A percentile compares a stretch with the other conserved stretches of the same genome.
These are phyloP conservation scores for Aspergillus quadricinctus DNA, from an alignment of 2,329 filamentous ascomycete genomes.

Conservation along the genomic window DNA sequence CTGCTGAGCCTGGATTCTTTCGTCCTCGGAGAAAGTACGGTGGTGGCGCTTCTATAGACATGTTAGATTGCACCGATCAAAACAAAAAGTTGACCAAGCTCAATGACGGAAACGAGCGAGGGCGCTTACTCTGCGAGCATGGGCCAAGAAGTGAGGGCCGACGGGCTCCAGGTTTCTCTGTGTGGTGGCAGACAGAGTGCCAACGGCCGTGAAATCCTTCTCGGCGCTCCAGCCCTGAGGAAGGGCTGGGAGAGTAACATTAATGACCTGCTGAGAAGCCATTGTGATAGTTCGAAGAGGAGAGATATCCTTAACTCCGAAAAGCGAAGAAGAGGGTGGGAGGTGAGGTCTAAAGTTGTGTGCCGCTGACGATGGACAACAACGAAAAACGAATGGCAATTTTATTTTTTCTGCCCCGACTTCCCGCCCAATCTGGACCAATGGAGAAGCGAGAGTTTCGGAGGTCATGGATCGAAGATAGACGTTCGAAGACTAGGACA, in stretches of 20 bases:
- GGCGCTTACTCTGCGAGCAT: conserved; percentile 69
- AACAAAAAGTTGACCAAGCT: not conserved
- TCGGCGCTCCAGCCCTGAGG: conserved; percentile 75
- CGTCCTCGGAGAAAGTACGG: conserved; percentile 97
- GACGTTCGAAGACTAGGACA: not conserved
- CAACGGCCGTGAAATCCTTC: conserved; percentile 86
- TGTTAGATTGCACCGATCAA: conserved; percentile 40
- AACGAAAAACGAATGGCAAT: conserved; percentile 15
- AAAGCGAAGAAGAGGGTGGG: conserved; percentile 1
- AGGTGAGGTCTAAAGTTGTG: conserved; percentile 10
- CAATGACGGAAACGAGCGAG: no score
- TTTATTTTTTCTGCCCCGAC: conserved; percentile 36
- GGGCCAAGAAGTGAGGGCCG: conserved; percentile 94
- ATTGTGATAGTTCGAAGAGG: conserved; percentile 44
- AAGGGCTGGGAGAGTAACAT: conserved; percentile 62
- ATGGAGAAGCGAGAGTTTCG: conserved; percentile 24
- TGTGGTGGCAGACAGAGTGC: conserved; percentile 68
- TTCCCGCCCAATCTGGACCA: conserved; percentile 24
- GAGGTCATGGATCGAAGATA: conserved; percentile 12
- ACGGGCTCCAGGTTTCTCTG: conserved; percentile 92
- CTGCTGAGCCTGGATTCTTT: conserved; percentile 92
- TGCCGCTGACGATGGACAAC: conserved; percentile 8
- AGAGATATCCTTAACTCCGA: not conserved
- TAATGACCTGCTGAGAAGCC: conserved; percentile 52
- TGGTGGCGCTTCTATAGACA: conserved; percentile 67